Conservation (phyloP, 2,329 filamentous ascomycete species). For the Penicillium sp. region DNA sequence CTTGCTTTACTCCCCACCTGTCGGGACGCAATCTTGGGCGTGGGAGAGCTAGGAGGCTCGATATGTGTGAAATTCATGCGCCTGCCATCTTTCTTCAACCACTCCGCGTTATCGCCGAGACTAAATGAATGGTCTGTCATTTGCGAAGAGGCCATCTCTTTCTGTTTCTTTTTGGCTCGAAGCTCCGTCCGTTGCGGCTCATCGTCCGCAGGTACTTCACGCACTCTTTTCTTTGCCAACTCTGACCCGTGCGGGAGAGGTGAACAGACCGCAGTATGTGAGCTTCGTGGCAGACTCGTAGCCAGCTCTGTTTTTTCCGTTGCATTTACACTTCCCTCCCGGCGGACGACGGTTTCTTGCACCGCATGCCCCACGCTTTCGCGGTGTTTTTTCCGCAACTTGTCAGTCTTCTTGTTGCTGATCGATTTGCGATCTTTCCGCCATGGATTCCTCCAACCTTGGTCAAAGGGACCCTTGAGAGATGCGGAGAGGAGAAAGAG, state of each 20-base stretch:
- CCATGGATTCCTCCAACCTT: conserved; percentile 45
- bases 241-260: background rate
- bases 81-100: conserved; percentile 28
- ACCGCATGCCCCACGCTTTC: conserved; percentile 14
- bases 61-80: conserved; percentile 25
- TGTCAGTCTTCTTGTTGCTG: background rate
- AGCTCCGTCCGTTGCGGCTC: background rate
- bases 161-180: conserved; percentile 3
- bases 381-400: background rate
- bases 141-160: background rate
- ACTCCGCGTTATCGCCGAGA: conserved; percentile 8
- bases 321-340: conserved; percentile 15
- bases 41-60: conserved; percentile 35
- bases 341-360: conserved; percentile 25
- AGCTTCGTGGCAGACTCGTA: background rate
- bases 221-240: conserved; percentile 1
- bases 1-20: conserved; percentile 11
- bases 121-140: conserved; percentile 3
- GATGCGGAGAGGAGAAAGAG: conserved; percentile 43
- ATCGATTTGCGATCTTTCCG: conserved; percentile 19
- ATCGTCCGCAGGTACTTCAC: background rate
- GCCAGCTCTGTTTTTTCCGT: conserved; percentile 2
- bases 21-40: conserved; percentile 20
- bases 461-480: conserved; percentile 41
- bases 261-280: background rate